Evolutionary conservation across 2,329 filamentous ascomycete species (phyloP).

Genomic region (Pseudopyricularia javanii): DNA sequence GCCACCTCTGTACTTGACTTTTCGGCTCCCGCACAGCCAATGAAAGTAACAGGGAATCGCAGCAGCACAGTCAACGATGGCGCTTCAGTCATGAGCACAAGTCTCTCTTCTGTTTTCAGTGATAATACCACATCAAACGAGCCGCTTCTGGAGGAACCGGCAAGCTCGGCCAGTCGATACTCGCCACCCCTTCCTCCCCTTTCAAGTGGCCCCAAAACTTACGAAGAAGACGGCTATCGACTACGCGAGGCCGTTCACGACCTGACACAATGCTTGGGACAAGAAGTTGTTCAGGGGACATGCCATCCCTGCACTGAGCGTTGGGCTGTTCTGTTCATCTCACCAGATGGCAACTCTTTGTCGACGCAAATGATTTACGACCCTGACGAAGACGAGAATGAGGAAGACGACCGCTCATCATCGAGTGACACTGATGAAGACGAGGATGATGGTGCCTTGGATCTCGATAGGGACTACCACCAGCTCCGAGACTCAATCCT

Average conservation of each 20-base stretch:
- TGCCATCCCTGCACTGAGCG: constrained; percentile 72
- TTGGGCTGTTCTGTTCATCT: constrained; percentile 74
- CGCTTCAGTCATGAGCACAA: constrained; percentile 60
- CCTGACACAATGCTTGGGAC: constrained; percentile 53
- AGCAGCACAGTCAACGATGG: constrained; percentile 40
- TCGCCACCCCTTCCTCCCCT: constrained; percentile 36
- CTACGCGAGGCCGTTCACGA: constrained; percentile 59
- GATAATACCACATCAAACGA: constrained; percentile 56
- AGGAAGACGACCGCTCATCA: constrained; percentile 44
- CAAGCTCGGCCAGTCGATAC: constrained; percentile 35
- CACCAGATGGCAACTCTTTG: constrained; percentile 56
- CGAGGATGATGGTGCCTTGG: constrained; percentile 41
- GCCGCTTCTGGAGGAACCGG: constrained; percentile 44
- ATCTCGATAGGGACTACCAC: constrained; percentile 68
- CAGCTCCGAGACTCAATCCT: constrained; percentile 69
- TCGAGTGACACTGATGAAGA: constrained; percentile 52
- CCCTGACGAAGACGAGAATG: constrained; percentile 50
- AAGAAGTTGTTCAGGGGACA: constrained; percentile 51
- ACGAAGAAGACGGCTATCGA: constrained; percentile 52
- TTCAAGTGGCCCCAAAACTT: constrained; percentile 33
- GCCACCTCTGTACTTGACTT: constrained; percentile 57
- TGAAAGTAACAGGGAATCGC: constrained; percentile 35
- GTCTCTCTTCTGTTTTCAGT: constrained; percentile 59
- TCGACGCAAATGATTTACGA: constrained; percentile 64
- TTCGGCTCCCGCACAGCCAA: constrained; percentile 55